Percentiles rank a stretch among this genome's conserved stretches.
These are phyloP conservation scores for Maudiozyma turicensis DNA, from an alignment of 805 yeast genomes.

Conservation along the genomic window DNA sequence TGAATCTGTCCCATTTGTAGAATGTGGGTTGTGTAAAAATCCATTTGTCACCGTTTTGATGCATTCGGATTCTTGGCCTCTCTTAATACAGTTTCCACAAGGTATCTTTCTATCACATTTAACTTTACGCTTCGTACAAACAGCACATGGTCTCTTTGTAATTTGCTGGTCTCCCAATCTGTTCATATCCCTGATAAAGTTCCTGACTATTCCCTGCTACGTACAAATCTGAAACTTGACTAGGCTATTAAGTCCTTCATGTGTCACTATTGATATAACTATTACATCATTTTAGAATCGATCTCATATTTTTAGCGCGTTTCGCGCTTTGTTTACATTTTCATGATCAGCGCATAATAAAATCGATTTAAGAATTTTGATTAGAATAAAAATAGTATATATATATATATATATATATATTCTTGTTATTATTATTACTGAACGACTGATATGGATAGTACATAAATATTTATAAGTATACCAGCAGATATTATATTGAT, in stretches of 20 bases:
- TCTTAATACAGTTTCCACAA: conserved; percentile 24
- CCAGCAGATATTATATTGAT: not conserved
- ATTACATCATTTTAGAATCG: too few species aligned
- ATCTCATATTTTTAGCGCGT: too few species aligned
- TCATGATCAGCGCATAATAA: too few species aligned
- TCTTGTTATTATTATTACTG: too few species aligned
- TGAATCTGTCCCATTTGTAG: not conserved
- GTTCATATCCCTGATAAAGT: not conserved
- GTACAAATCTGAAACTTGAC: too few species aligned
- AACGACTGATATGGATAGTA: too few species aligned
- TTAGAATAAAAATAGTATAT: too few species aligned
- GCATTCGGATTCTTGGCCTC: conserved; percentile 22
- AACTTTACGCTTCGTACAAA: conserved; percentile 24
- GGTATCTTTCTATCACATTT: conserved; percentile 29
- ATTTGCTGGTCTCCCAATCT: not conserved
- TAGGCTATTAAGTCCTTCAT: too few species aligned
- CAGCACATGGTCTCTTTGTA: conserved; percentile 10
- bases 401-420: too few species aligned
- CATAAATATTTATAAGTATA: not conserved
- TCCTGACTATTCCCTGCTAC: not conserved
- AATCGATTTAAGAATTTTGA: too few species aligned
- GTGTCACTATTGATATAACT: too few species aligned
- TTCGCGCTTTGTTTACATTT: too few species aligned
- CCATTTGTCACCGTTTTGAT: conserved; percentile 5
- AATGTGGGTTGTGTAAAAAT: not conserved